Percentiles rank a stretch among this genome's conserved stretches.
phyloP scores from a whole-genome alignment of 1,284 basidiomycete species.

The Fomitopsis pinicola region DNA sequence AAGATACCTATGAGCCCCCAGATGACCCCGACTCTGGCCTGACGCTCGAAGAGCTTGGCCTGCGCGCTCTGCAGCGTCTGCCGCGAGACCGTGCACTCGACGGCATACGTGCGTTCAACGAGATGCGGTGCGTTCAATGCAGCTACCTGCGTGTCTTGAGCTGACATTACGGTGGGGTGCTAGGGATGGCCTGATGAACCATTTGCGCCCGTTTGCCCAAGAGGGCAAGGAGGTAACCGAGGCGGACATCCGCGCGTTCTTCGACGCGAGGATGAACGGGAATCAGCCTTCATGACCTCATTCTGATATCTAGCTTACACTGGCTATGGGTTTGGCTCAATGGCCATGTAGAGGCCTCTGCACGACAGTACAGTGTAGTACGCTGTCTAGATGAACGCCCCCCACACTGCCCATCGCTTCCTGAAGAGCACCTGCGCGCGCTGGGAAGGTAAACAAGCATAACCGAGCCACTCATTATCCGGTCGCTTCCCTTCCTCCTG shows the following conservation, averaged over 20 bases:
- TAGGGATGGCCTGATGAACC: conserved; percentile 69
- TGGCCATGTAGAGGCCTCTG: neutral
- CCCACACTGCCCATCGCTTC: neutral
- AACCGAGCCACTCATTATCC: neutral
- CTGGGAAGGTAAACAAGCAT: neutral
- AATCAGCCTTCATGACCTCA: neutral
- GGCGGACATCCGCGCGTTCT: conserved; percentile 67
- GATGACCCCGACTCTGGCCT: conserved; percentile 76
- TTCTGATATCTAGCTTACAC: no score
- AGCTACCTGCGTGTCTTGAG: neutral
- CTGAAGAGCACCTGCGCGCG: neutral
- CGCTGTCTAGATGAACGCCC: neutral
- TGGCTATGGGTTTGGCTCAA: no score
- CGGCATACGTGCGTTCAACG: conserved; percentile 75
- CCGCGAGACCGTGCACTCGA: conserved; percentile 76
- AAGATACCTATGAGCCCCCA: conserved; percentile 78
- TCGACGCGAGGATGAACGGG: conserved; percentile 38
- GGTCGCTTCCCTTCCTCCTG: conserved; percentile 16
- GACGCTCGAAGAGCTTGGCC: conserved; percentile 74
- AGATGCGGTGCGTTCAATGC: conserved; percentile 55
- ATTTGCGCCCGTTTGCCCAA: conserved; percentile 73
- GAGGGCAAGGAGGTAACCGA: conserved; percentile 74
- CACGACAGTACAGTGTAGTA: neutral
- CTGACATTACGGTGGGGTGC: neutral
- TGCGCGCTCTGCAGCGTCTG: conserved; percentile 64